These are phyloP conservation scores for Thecaphora thlaspeos DNA, from an alignment of 1,284 basidiomycete genomes.

Conservation along the genomic window DNA sequence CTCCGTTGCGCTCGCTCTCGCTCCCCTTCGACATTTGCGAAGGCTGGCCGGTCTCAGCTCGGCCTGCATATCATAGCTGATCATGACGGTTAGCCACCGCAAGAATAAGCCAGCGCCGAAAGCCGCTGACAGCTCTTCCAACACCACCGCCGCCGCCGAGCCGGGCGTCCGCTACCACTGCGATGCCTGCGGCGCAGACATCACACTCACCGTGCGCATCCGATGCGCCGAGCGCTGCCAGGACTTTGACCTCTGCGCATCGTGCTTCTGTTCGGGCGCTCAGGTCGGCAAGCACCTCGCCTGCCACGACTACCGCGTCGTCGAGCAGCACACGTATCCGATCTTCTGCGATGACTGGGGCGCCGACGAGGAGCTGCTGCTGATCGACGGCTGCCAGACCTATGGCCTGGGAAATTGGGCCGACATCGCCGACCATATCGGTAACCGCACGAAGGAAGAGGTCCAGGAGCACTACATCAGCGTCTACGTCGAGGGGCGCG, in stretches of 20 bases:
- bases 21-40: too few species aligned
- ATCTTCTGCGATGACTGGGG: slow-evolving; percentile 96
- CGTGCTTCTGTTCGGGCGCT: slow-evolving; percentile 87
- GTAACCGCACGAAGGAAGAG: slow-evolving; percentile 90
- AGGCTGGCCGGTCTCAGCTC: too few species aligned
- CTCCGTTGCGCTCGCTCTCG: too few species aligned
- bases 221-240: slow-evolving; percentile 56
- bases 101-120: slow-evolving; percentile 52
- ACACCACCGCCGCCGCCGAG: slow-evolving; percentile 38
- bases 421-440: slow-evolving; percentile 92
- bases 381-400: slow-evolving; percentile 83
- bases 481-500: slow-evolving; percentile 68
- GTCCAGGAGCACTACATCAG: slow-evolving; percentile 84
- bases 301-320: slow-evolving; percentile 86
- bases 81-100: slow-evolving; percentile 56
- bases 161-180: slow-evolving; percentile 56
- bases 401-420: slow-evolving; percentile 97
- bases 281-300: slow-evolving; percentile 84
- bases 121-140: slow-evolving; percentile 41
- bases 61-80: neutral
- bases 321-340: slow-evolving; percentile 92
- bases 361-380: slow-evolving; percentile 92
- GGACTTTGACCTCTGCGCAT: slow-evolving; percentile 60
- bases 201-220: slow-evolving; percentile 55
- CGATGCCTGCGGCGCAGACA: slow-evolving; percentile 56